Evolutionary conservation across 306 rosid species (phyloP), one percentile per base, ranked within the genome.

Genomic region (Trifolium dubium): DNA sequence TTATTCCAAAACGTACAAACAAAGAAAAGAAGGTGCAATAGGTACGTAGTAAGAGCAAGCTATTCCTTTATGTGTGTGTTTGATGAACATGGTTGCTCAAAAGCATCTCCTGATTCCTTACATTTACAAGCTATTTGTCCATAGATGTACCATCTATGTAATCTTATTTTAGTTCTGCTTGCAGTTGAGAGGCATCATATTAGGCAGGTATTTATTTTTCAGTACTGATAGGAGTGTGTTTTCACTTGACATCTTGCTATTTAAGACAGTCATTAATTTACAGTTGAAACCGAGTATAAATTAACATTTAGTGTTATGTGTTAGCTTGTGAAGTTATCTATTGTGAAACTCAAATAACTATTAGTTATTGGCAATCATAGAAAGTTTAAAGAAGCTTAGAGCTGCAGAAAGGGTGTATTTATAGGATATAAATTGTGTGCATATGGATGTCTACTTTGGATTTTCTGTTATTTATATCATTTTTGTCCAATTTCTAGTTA

Each of bases 11-110:
- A 35, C 76, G 82, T 39, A 65, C 74, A 71, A 87, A 32, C 82
- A 95, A 92, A 84, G 87, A 81, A 79, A 95, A 95, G 92, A 95
- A 95, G 96, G 71, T 83, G 63, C 88, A 90, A 66, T 95, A 95
- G 96, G 89, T 87, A 75, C 58, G 76, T 8, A 50, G 49, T 64
- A 32, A 40, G 76, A 18, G 60, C 71, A 67, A 66, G 67, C 55
- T 75, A 23, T 84, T 54, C 54, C 49, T 72, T 69, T 72, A 15
- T n/a, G 13, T 78, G 8, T 59, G 23, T 73, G 67, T 67, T 58
- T 72, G 80, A 54, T 67, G 71, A 69, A 31, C 49, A 64, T 39
- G 63, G 64, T 80, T 69, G n/a, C 64, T 67, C 39, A 63, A 74
- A 64, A 51, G 30, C 55, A n/a, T 73, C 66, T 58, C 41, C 10